A percentile compares a stretch with the other conserved stretches of the same genome.
Evolutionary conservation across 2,329 filamentous ascomycete genomes (phyloP).

Genomic region (Huntiella omanensis): DNA sequence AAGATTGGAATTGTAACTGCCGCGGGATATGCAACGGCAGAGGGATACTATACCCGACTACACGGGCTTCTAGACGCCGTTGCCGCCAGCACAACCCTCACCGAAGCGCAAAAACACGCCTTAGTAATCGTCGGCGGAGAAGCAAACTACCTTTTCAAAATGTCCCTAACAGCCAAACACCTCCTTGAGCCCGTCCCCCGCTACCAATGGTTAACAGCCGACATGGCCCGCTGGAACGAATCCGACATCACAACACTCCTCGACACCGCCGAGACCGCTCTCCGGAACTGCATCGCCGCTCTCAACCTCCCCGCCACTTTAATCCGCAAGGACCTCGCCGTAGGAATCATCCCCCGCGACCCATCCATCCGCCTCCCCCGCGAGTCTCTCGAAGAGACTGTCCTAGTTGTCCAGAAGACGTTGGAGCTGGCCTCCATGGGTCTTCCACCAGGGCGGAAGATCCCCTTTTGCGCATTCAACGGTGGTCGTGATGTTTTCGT

Average conservation of each 20-base stretch:
- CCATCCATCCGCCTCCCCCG: slow-evolving; percentile 52
- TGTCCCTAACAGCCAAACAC: slow-evolving; percentile 42
- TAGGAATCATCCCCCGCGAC: slow-evolving; percentile 53
- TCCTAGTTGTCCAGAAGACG: slow-evolving; percentile 82
- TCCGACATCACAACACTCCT: slow-evolving; percentile 62
- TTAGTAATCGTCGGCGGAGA: slow-evolving; percentile 90
- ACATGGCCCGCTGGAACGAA: slow-evolving; percentile 63
- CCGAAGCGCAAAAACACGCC: slow-evolving; percentile 50
- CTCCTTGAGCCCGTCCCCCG: slow-evolving; percentile 50
- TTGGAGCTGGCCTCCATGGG: slow-evolving; percentile 57
- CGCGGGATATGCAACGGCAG: slow-evolving; percentile 78
- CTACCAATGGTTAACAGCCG: slow-evolving; percentile 53
- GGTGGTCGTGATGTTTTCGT: slow-evolving; percentile 96
- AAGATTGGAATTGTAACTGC: slow-evolving; percentile 92
- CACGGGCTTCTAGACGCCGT: slow-evolving; percentile 75
- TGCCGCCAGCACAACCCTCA: slow-evolving; percentile 36
- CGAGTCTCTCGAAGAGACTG: slow-evolving; percentile 87
- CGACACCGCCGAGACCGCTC: slow-evolving; percentile 69
- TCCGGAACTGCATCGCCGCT: slow-evolving; percentile 62
- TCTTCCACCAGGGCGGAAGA: slow-evolving; percentile 15
- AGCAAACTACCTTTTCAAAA: slow-evolving; percentile 86
- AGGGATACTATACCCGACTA: slow-evolving; percentile 70
- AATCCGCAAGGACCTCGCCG: slow-evolving; percentile 73
- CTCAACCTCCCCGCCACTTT: slow-evolving; percentile 64
- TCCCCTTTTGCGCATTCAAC: slow-evolving; percentile 97